Base-by-base conservation (phyloP, 495 filamentous ascomycete species). In the Aspergillus funiculosus region DNA sequence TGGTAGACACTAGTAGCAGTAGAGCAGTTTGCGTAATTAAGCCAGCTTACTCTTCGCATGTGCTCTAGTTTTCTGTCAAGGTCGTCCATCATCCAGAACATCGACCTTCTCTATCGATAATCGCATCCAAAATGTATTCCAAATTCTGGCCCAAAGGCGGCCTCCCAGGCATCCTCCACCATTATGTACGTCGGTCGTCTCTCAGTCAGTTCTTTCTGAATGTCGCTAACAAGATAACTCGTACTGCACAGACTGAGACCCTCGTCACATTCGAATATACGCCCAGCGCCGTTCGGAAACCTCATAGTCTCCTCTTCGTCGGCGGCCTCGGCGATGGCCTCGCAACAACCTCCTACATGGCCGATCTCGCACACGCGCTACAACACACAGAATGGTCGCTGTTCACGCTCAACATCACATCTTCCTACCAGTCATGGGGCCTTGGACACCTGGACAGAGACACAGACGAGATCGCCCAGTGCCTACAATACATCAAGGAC, bases 311-410 rank as follows among this genome's bases (percentile, higher is more conserved):
- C 24, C 63, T 96, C 50, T 94, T 90, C 65, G 73, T 94, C 39
- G 82, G 81, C 48, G 90, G 91, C 13, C 78, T 96, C 11, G 82
- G 78, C 47, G 89, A 92, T 67, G 86, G 84, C 36, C 78, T 89
- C 32, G 76, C 83, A 27, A 85, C 82, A 4, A 76, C 81, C 21
- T 69, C 73, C 10, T 88, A 84, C 59, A 69, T 78, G 29, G 48
- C 72, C 7, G 59, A 63, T 5, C 61, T 89, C 25, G 76, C 74
- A 10, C 36, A 51, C 7, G 57, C 63, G 17, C 69, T 89, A 1
- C 75, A 79, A n/a, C 72, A 80, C 27, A 68, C 71, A 13, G 54
- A 59, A 36, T 89, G 81, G 67, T 67, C 70, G 2, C 61, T 95
- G 21, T 79, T 80, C 44, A 74, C 81, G 34, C 66, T 76, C 14